Evolutionary conservation across 768 basidiomycete genomes (phyloP), one percentile per base, ranked within the genome.

Genomic region (Mycena amicta): DNA sequence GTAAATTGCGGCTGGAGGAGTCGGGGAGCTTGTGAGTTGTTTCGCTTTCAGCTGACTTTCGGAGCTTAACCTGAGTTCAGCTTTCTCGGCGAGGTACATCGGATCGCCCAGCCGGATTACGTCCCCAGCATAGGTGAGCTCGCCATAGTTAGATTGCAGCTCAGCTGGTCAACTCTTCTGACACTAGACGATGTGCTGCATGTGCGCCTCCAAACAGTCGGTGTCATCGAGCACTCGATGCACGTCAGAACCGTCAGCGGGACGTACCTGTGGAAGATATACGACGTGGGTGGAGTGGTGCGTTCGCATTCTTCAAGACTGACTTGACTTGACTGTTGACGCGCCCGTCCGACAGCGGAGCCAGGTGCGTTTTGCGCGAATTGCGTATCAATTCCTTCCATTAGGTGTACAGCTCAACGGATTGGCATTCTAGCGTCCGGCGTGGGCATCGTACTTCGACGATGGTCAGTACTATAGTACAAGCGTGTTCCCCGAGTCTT

Each of bases 381-480:
- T 18, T 8, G 33, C 8, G 8, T 37, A 37, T 18, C 33, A 37
- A 57, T 41, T 33, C 16, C 51, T 55, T 50, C 25, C 55, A 56
- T 57, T 29, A 43, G 55, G 33, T 60, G 53, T 46, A 41, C 50
- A 52, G 30, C 57, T 59, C 46, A 62, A 30, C 56, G 41, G n/a
- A n/a, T n/a, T 31, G 61, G 55, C 33, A 63, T 57, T 50, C 55
- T 61, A 91, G 88, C 79, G 92, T 66, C 88, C 86, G 64, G 85
- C 87, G 5, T 93, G 91, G 91, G 84, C 87, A 40, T 89, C 91
- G 28, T 93, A 85, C 72, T 93, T 93, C 63, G 91, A 93, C 68
- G 90, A 92, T 68, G 90, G 88, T 86, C 71, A 64, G 82, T 75
- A 56, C 26, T 59, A 59, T n/a, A n/a, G n/a, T n/a, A n/a, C n/a